Conservation (phyloP, 2,329 filamentous ascomycete species). For the Monilinia fructigena region DNA sequence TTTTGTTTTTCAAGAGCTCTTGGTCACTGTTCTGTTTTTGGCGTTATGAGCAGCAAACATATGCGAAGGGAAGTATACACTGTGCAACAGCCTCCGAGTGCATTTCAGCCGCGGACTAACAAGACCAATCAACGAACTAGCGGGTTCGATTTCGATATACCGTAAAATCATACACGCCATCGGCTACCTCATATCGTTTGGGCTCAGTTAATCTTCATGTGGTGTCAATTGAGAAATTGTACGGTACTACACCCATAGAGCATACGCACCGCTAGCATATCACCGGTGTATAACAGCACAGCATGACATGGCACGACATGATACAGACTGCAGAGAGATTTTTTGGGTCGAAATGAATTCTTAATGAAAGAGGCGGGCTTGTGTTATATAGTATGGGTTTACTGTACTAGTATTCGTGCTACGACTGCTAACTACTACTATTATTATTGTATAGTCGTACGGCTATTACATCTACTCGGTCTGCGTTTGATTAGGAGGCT, state of each 20-base stretch:
- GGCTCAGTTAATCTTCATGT: background rate
- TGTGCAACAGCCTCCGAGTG: background rate
- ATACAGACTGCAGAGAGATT: background rate
- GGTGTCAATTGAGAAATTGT: background rate
- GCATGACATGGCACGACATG: no score
- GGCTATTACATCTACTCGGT: background rate
- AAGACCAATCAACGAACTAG: background rate
- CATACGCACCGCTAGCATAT: no score
- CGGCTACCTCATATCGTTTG: background rate
- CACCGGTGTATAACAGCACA: no score
- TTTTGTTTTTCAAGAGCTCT: background rate
- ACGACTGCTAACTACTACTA: no score
- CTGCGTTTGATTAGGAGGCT: background rate
- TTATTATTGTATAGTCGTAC: background rate
- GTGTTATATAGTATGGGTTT: no score
- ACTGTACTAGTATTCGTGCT: no score
- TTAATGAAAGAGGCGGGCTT: no score
- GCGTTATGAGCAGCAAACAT: background rate
- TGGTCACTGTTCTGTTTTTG: background rate
- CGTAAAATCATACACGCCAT: background rate
- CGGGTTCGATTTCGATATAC: background rate
- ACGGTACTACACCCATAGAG: no score
- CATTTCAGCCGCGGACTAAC: background rate
- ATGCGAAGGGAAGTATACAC: background rate
- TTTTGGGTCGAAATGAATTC: background rate